Evolutionary conservation across 164 flowering plant genomes (phyloP), one percentile per base, ranked within the genome.

Genomic region (Brasenia schreberi): DNA sequence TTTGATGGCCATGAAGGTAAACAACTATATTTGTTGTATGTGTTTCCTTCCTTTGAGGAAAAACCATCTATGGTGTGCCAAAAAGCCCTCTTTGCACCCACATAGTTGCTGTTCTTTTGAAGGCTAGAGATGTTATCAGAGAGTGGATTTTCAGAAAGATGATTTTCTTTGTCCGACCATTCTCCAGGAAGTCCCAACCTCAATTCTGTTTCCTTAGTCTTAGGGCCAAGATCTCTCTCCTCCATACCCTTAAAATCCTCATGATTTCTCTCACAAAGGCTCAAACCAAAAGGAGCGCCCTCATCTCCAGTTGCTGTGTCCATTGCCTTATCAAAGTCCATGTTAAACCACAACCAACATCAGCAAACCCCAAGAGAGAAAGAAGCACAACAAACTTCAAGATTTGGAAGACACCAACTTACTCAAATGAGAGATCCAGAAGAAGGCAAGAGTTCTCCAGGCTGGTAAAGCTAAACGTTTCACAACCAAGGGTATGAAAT

Each of bases 131-230:
- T 49, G 56, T 49, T 14, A 9, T 49, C 56, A 49, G 16, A 14
- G 14, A 14, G 10, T 23, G 12, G 27, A 18, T 61, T 7, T 11
- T 61, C 56, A 49, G 56, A 49, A 49, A 49, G 14, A 49, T 49
- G 56, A 6, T 9, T 49, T 49, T 49, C 56, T 49, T 3, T 49
- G 12, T 49, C 56, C 16, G 16, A 2, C 56, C 56, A 61, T 4
- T 12, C 63, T 7, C 63, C 63, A 61, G 63, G 63, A n/a, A 61
- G 63, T 7, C 63, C 63, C 63, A 61, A 23, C 33, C 63, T 18
- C 19, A 61, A 18, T n/a, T 61, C 63, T 61, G 63, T 61, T 18
- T 61, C 63, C 18, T 18, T 61, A 61, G 63, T 61, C 33, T n/a
- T 61, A 11, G 63, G 63, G 23, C 63, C 63, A 4, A 61, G 63